Conservation (phyloP, 2,329 filamentous ascomycete species). For the Coniochaeta pulveracea region DNA sequence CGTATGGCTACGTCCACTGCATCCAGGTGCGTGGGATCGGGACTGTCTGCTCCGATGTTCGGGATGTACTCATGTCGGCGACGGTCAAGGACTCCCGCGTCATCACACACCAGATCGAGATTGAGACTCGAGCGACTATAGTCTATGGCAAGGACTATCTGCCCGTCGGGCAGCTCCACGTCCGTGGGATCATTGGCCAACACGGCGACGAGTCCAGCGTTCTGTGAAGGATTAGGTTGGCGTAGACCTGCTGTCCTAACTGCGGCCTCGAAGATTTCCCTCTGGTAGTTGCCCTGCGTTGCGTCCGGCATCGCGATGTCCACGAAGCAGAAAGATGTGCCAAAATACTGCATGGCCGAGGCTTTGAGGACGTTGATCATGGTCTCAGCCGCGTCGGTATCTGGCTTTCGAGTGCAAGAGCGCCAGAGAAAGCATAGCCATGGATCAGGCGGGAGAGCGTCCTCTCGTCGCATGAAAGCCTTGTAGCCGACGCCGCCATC, state of each 20-base stretch:
- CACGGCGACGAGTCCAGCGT: background rate
- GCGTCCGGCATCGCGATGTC: background rate
- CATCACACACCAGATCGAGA: background rate
- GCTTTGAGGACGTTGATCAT: background rate
- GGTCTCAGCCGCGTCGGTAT: background rate
- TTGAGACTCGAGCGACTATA: background rate
- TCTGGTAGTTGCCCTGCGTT: background rate
- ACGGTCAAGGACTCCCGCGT: background rate
- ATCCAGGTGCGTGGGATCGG: background rate
- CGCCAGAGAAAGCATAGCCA: background rate
- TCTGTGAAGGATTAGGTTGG: background rate
- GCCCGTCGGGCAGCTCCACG: background rate
- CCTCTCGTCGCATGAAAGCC: background rate
- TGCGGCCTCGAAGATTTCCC: background rate
- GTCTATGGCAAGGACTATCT: background rate
- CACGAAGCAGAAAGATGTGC: background rate
- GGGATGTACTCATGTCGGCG: background rate
- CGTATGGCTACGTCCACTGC: too few species aligned
- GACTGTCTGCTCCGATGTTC: background rate
- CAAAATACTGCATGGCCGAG: background rate
- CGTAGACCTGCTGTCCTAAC: background rate
- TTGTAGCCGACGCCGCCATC: background rate
- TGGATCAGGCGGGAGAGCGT: background rate
- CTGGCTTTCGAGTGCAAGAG: background rate
- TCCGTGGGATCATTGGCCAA: background rate